These are phyloP conservation scores for Yamadazyma phyllophila DNA, from an alignment of 805 yeast genomes.

Conservation along the genomic window DNA sequence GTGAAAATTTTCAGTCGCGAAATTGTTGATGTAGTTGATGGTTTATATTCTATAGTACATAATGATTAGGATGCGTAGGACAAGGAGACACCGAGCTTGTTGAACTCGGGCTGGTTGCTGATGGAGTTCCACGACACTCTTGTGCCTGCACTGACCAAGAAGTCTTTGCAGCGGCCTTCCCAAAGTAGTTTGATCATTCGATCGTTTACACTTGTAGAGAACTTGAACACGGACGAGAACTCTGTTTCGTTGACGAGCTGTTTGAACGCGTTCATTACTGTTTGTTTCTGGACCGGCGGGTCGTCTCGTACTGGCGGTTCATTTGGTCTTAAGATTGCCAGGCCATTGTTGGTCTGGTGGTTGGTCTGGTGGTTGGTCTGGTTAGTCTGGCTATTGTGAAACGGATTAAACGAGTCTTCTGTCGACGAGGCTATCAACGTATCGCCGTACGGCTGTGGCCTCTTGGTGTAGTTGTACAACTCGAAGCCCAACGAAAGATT, in stretches of 20 bases:
- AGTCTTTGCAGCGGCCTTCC: conserved; percentile 86
- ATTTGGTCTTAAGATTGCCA: no score
- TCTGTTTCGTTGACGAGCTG: conserved; percentile 49
- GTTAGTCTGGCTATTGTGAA: not conserved
- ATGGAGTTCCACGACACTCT: conserved; percentile 41
- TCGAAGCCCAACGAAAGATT: conserved; percentile 86
- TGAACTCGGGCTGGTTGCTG: conserved; percentile 45
- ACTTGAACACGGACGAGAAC: conserved; percentile 69
- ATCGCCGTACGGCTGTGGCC: conserved; percentile 5
- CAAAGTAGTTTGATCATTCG: conserved; percentile 64
- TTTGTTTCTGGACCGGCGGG: conserved; percentile 19
- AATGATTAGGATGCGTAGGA: conserved; percentile 46
- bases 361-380: conserved; percentile 1
- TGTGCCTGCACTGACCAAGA: conserved; percentile 73
- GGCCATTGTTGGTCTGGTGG: not conserved
- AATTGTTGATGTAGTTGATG: conserved; percentile 1
- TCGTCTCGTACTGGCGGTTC: no score
- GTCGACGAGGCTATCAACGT: conserved; percentile 4
- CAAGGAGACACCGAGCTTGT: conserved; percentile 56
- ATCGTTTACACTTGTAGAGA: conserved; percentile 67
- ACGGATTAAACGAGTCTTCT: not conserved
- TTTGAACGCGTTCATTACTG: conserved; percentile 52
- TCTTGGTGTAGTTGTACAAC: conserved; percentile 55
- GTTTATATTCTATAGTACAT: conserved; percentile 1
- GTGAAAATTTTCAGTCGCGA: conserved; percentile 1